Percentiles rank a stretch among this genome's conserved stretches.
Evolutionary conservation across 768 basidiomycete genomes (phyloP).

Genomic region (Suillus clintonianus): DNA sequence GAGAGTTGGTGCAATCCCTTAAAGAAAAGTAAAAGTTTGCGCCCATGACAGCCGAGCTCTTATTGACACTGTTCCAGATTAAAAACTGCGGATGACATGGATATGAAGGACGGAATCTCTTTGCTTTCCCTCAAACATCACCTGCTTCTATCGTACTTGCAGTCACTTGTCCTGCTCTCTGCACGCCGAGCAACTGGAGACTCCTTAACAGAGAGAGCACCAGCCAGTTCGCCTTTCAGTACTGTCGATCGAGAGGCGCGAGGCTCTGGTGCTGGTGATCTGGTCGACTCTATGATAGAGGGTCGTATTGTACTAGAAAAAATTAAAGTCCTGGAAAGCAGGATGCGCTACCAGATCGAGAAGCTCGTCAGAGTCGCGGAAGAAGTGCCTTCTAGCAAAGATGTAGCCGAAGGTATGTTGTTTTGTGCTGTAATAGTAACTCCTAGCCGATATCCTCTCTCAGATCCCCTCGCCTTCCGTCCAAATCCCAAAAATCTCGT

Average conservation of each 20-base stretch:
- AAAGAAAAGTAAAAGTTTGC: constrained; percentile 50
- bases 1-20: constrained; percentile 55
- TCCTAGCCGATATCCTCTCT: constrained; percentile 3
- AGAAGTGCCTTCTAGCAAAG: constrained; percentile 46
- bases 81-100: constrained; percentile 36
- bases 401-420: constrained; percentile 59
- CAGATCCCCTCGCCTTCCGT: constrained; percentile 90
- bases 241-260: constrained; percentile 49
- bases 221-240: constrained; percentile 55
- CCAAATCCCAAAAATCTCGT: constrained; percentile 84
- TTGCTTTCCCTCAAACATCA: constrained; percentile 88
- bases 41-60: neutral
- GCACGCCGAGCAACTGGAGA: constrained; percentile 73
- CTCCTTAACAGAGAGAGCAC: constrained; percentile 52
- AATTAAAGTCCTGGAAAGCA: constrained; percentile 76
- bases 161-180: constrained; percentile 74
- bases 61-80: constrained; percentile 29
- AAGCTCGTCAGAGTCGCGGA: constrained; percentile 83
- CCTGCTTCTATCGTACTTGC: constrained; percentile 80
- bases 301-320: constrained; percentile 87
- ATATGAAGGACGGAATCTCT: constrained; percentile 82
- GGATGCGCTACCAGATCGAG: constrained; percentile 95
- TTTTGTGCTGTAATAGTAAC: neutral
- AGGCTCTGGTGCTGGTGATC: constrained; percentile 66
- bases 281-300: constrained; percentile 80